Conservation (phyloP, 164 flowering plant species). For the Vitis labrusca region DNA sequence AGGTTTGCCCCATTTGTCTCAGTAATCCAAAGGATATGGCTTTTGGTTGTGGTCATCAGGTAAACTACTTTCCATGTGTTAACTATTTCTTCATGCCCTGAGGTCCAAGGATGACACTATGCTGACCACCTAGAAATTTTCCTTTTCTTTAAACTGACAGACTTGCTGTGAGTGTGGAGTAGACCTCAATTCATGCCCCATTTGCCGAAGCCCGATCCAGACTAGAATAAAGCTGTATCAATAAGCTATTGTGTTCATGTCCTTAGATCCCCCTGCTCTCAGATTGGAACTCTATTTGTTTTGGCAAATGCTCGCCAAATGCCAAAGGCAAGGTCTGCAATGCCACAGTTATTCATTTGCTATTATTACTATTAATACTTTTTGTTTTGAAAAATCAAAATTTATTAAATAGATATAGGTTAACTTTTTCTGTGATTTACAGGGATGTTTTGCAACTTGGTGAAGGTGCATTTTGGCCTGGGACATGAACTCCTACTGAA, state of each 20-base stretch:
- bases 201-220: constrained; percentile 41
- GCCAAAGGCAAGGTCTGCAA: too few relatives aligned
- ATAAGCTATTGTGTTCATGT: neutral
- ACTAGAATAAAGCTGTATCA: constrained; percentile 50
- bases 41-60: constrained; percentile 60
- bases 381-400: too few relatives aligned
- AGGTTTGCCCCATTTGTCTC: constrained; percentile 49
- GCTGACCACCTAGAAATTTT: neutral
- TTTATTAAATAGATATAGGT: too few relatives aligned
- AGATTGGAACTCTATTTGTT: too few relatives aligned
- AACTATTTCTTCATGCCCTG: neutral
- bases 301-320: too few relatives aligned
- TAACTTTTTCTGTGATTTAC: too few relatives aligned
- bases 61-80: constrained; percentile 2
- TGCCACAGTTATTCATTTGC: too few relatives aligned
- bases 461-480: too few relatives aligned
- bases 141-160: constrained; percentile 17
- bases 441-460: too few relatives aligned
- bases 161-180: constrained; percentile 53
- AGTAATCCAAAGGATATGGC: constrained; percentile 46
- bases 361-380: too few relatives aligned
- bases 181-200: constrained; percentile 37
- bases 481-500: too few relatives aligned
- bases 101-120: neutral
- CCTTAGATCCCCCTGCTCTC: too few relatives aligned